phyloP scores from a whole-genome alignment of 2,329 filamentous ascomycete species.

The Alternaria ethzedia region DNA sequence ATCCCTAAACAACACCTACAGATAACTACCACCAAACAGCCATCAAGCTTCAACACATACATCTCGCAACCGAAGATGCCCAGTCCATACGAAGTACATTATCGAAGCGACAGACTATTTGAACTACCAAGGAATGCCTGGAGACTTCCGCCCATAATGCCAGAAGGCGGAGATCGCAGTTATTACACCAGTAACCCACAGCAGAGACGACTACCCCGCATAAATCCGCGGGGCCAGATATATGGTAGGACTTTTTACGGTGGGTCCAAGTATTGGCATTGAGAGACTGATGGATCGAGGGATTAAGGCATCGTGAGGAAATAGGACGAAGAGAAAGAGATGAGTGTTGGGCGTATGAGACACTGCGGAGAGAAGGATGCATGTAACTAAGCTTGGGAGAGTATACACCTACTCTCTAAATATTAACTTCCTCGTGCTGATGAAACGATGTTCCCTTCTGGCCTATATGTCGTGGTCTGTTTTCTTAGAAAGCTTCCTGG shows the following conservation, averaged over 20 bases:
- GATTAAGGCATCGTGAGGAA: not conserved
- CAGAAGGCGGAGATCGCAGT: not conserved
- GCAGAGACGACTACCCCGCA: not conserved
- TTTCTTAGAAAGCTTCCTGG: not conserved
- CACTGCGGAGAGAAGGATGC: not conserved
- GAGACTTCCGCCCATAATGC: not conserved
- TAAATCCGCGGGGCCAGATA: not conserved
- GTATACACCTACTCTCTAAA: not conserved
- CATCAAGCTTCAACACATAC: not conserved
- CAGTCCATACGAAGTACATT: not conserved
- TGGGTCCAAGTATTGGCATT: not conserved
- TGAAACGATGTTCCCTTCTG: not conserved
- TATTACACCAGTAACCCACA: not conserved
- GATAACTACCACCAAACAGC: not conserved
- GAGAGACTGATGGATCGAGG: not conserved
- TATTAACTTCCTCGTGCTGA: not conserved
- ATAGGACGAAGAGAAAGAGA: not conserved
- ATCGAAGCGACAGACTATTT: not conserved
- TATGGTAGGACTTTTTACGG: not conserved
- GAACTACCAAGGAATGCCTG: not conserved
- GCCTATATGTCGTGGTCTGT: not conserved
- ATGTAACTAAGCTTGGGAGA: not conserved
- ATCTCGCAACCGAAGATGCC: not conserved
- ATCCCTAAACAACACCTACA: not conserved
- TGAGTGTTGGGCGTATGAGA: not conserved